Percentiles rank a stretch among this genome's conserved stretches.
Evolutionary conservation across 306 rosid species (phyloP).

Genomic region (Quillaja saponaria): DNA sequence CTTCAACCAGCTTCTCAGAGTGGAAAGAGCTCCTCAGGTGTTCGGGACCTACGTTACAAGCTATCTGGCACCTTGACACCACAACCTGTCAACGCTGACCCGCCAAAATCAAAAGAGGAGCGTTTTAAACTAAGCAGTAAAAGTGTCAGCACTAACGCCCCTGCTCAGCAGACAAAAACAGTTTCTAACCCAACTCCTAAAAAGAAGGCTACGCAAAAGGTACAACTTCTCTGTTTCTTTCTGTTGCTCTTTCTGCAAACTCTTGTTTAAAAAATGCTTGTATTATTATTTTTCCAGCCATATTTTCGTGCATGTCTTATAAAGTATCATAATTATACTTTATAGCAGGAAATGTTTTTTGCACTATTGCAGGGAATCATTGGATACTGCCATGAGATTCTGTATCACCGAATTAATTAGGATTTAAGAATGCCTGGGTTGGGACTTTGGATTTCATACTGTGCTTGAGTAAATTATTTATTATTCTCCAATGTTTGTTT

Average conservation of each 20-base stretch:
- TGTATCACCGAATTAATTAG: too few species aligned
- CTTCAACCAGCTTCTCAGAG: slow-evolving; percentile 59
- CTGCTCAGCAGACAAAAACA: slow-evolving; percentile 47
- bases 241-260: not conserved
- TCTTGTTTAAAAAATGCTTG: not conserved
- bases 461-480: too few species aligned
- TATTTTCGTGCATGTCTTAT: not conserved
- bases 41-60: slow-evolving; percentile 85
- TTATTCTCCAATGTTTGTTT: too few species aligned
- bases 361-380: slow-evolving; percentile 1
- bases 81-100: slow-evolving; percentile 65
- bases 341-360: slow-evolving; percentile 7
- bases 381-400: not conserved
- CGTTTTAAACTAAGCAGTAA: slow-evolving; percentile 52
- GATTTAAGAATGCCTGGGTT: too few species aligned
- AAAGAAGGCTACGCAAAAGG: slow-evolving; percentile 66
- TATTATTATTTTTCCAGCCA: slow-evolving; percentile 14
- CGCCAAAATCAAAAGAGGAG: slow-evolving; percentile 59
- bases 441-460: too few species aligned
- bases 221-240: slow-evolving; percentile 17
- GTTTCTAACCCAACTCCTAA: slow-evolving; percentile 54
- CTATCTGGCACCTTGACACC: slow-evolving; percentile 70
- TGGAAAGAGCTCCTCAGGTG: slow-evolving; percentile 65
- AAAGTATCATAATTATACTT: not conserved
- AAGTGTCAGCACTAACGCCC: slow-evolving; percentile 45